Conservation (phyloP, 306 rosid genomes). For the Acacia melanoxylon region DNA sequence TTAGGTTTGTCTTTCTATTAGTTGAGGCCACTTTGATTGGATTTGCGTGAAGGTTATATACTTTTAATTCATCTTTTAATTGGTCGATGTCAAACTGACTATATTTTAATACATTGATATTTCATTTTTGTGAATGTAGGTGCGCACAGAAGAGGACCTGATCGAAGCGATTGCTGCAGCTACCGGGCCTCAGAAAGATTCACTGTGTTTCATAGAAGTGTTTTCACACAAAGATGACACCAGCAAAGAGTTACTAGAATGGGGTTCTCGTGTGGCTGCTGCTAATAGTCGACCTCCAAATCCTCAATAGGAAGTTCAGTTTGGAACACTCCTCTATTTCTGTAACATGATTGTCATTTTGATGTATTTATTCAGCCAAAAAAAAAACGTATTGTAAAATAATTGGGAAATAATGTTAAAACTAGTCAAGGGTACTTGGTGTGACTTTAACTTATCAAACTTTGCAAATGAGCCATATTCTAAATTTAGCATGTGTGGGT, state of each 20-base stretch:
- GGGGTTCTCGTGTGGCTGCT: slow-evolving; percentile 95
- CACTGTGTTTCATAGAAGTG: slow-evolving; percentile 78
- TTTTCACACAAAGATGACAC: slow-evolving; percentile 85
- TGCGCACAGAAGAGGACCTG: slow-evolving; percentile 74
- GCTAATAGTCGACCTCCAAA: slow-evolving; percentile 93
- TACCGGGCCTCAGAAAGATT: slow-evolving; percentile 54
- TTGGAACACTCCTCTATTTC: background rate
- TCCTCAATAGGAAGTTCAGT: slow-evolving; percentile 53
- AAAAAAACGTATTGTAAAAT: background rate
- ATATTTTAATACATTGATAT: background rate
- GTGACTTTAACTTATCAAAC: background rate
- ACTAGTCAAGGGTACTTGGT: background rate
- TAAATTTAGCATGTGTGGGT: background rate
- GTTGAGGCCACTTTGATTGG: background rate
- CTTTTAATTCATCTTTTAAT: background rate
- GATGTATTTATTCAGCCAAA: background rate
- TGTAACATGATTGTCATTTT: background rate
- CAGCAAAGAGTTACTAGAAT: slow-evolving; percentile 93
- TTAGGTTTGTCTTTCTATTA: background rate
- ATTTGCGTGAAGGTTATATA: too few relatives aligned
- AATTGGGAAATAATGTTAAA: background rate
- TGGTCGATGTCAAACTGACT: too few relatives aligned
- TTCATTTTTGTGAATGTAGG: slow-evolving; percentile 37
- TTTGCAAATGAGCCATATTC: background rate
- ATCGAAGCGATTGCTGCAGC: slow-evolving; percentile 66